These are phyloP conservation scores for Fusarium chaquense DNA, from an alignment of 2,329 filamentous ascomycete genomes.

Conservation along the genomic window DNA sequence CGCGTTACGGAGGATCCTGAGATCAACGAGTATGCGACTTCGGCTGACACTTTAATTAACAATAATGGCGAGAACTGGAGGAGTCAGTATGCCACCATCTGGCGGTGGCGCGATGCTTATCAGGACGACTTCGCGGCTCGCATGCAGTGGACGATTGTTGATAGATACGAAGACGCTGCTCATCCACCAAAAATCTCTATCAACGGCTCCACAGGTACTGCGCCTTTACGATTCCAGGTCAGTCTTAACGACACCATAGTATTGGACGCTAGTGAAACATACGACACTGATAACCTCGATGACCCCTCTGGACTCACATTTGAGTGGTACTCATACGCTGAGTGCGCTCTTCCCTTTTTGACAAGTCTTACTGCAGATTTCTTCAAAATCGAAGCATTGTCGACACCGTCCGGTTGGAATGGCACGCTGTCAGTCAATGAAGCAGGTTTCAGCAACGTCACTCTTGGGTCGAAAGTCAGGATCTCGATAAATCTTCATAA, in stretches of 20 bases:
- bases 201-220: background rate
- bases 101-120: slow-evolving; percentile 24
- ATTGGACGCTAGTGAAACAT: slow-evolving; percentile 5
- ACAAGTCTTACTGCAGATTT: background rate
- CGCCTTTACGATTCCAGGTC: background rate
- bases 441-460: slow-evolving; percentile 17
- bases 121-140: slow-evolving; percentile 26
- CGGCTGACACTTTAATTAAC: background rate
- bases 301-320: background rate
- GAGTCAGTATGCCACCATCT: slow-evolving; percentile 18
- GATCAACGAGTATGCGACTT: slow-evolving; percentile 19
- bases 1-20: slow-evolving; percentile 6
- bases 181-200: slow-evolving; percentile 6
- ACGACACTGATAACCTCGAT: background rate
- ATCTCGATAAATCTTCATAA: background rate
- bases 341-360: background rate
- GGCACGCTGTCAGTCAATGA: background rate
- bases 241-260: background rate
- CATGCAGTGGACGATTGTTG: slow-evolving; percentile 14
- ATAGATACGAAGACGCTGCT: background rate
- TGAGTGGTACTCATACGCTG: slow-evolving; percentile 18
- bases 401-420: background rate
- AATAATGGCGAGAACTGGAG: background rate
- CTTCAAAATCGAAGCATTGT: background rate
- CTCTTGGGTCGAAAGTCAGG: background rate